phyloP scores from a whole-genome alignment of 805 yeast genomes.

The Pichia gijzeniarum region DNA sequence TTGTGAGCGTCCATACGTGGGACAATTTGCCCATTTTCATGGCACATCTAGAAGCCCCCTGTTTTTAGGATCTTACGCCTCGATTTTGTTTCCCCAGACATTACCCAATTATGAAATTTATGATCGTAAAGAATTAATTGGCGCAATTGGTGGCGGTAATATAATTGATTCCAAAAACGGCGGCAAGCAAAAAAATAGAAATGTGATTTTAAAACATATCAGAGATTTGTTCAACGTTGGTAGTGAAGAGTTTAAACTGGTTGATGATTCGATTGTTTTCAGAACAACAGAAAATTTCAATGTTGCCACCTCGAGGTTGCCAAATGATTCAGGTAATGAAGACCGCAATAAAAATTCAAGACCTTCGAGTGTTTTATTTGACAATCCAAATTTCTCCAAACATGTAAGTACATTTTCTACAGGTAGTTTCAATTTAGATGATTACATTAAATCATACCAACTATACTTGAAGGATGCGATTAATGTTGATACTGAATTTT shows the following conservation, averaged over 20 bases:
- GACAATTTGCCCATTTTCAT: constrained; percentile 37
- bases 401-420: constrained; percentile 32
- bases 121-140: constrained; percentile 44
- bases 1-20: constrained; percentile 54
- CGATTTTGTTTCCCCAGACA: constrained; percentile 56
- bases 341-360: constrained; percentile 21
- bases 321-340: constrained; percentile 22
- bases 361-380: constrained; percentile 32
- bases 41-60: constrained; percentile 48
- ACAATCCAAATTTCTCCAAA: constrained; percentile 23
- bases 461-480: constrained; percentile 19
- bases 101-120: constrained; percentile 52
- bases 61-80: constrained; percentile 55
- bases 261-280: constrained; percentile 48
- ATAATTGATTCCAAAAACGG: constrained; percentile 8
- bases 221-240: constrained; percentile 62
- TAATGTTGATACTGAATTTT: not conserved
- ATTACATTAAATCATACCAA: constrained; percentile 23
- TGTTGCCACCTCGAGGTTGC: not conserved
- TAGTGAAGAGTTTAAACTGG: constrained; percentile 47
- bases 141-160: constrained; percentile 42
- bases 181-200: constrained; percentile 25
- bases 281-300: constrained; percentile 36
- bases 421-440: constrained; percentile 29
- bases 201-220: constrained; percentile 46